Evolutionary conservation across 805 yeast species (phyloP), one percentile per base, ranked within the genome.

Genomic region (Ogataea zsoltii): DNA sequence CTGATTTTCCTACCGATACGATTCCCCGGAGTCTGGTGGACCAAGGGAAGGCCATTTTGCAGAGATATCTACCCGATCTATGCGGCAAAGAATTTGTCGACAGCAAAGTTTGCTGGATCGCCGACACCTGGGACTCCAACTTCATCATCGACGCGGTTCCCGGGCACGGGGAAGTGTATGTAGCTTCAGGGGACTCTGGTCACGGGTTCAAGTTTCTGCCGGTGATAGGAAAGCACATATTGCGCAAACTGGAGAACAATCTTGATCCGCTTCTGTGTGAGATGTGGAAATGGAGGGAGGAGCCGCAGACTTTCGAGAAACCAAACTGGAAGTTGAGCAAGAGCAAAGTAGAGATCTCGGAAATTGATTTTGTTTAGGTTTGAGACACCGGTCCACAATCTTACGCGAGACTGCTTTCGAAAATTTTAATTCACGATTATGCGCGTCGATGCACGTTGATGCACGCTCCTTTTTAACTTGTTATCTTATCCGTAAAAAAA

Each of bases 121-220:
- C 74, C 14, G 78, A 75, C 48, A 65, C 77, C 5, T 49, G 68
- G 7, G 66, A 67, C 41, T 59, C 70, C 6, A 65, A 73, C 46
- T 73, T 72, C 43, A 53, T 74, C 11, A 66, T 74, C 17, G 75
- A 72, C 46, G 50, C 51, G 23, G 61, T 68, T 17, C 79, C 78
- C 2, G 52, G 51, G 1, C 47, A 51, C 15, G 31, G 43, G 1
- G 66, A 65, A 21, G 61, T 73, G 1, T 65, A 49, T 44, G 68
- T 75, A 9, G 77, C 76, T 0, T 60, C 74, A 9, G 80, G 80
- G 16, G 79, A 74, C 51, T 68, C 77, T 3, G 76, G 78, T 7
- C 79, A 74, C 54, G 76, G 67, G 3, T 74, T 68, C 57, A 75
- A 74, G 55, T 70, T 70, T 38, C 51, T 75, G 36, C 80, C 80